phyloP scores from a whole-genome alignment of 2,329 filamentous ascomycete genomes.

The Aureobasidium sp. region DNA sequence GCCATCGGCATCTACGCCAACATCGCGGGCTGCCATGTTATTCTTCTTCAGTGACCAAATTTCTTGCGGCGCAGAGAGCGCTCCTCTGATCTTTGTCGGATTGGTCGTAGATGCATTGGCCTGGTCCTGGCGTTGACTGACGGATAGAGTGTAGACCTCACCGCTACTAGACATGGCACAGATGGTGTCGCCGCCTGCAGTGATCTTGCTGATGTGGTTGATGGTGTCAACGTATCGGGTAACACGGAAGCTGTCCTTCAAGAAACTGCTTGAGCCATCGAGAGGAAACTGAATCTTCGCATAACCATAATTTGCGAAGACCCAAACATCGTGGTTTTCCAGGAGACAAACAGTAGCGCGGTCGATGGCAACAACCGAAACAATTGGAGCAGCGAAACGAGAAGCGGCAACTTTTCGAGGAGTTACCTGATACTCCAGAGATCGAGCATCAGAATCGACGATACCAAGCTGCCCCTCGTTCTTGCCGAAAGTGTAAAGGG shows the following conservation, averaged over 20 bases:
- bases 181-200: conserved; percentile 82
- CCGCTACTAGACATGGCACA: conserved; percentile 77
- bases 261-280: conserved; percentile 62
- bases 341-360: conserved; percentile 79
- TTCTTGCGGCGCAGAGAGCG: conserved; percentile 67
- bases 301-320: conserved; percentile 94
- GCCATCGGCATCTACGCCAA: conserved; percentile 83
- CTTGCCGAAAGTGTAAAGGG: conserved; percentile 88
- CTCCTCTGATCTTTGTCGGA: conserved; percentile 78
- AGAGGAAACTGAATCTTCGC: conserved; percentile 80
- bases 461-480: conserved; percentile 90
- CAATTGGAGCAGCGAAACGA: conserved; percentile 63
- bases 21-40: conserved; percentile 73
- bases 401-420: conserved; percentile 86
- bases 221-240: conserved; percentile 56
- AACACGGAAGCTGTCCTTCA: conserved; percentile 56
- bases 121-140: conserved; percentile 58
- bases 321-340: conserved; percentile 79
- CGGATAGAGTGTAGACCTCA: conserved; percentile 77
- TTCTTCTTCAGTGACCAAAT: conserved; percentile 87
- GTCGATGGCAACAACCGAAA: conserved; percentile 79
- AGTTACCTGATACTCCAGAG: conserved; percentile 70
- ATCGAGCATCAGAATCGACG: conserved; percentile 90
- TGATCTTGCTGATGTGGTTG: conserved; percentile 66
- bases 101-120: conserved; percentile 76